Evolutionary conservation across 352 stramenopile genomes (phyloP).

Genomic region (Globisporangium nodosum): DNA sequence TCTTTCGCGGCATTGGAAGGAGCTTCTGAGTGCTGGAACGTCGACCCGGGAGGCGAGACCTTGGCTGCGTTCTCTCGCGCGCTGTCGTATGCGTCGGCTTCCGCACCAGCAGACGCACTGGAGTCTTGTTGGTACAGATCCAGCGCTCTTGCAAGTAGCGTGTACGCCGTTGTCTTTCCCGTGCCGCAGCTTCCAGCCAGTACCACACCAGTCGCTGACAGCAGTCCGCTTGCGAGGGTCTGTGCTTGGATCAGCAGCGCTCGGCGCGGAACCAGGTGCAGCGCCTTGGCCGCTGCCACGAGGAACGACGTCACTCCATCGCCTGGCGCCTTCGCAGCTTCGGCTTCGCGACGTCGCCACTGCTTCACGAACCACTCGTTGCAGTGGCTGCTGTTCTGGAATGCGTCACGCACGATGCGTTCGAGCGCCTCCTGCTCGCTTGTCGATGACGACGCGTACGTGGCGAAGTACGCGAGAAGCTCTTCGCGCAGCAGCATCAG

Average conservation of each 20-base stretch:
- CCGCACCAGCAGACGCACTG: neutral
- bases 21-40: neutral
- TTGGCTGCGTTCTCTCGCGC: neutral
- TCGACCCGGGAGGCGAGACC: neutral
- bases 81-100: neutral
- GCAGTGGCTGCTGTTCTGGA: conserved; percentile 6
- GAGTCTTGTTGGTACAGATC: conserved; percentile 12
- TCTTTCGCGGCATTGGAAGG: neutral
- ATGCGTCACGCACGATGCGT: neutral
- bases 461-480: conserved; percentile 6
- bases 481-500: conserved; percentile 7
- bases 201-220: conserved; percentile 15
- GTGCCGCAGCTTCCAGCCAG: conserved; percentile 21
- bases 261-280: conserved; percentile 18
- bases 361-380: conserved; percentile 23
- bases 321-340: neutral
- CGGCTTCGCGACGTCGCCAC: conserved; percentile 7
- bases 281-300: neutral
- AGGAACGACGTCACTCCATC: neutral
- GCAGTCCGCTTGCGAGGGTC: conserved; percentile 6
- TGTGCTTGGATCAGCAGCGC: conserved; percentile 15
- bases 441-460: neutral
- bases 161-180: conserved; percentile 33
- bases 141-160: conserved; percentile 25
- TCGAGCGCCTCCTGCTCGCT: conserved; percentile 1